Evolutionary conservation across 164 flowering plant genomes (phyloP).

Genomic region (Vitis cinerea): DNA sequence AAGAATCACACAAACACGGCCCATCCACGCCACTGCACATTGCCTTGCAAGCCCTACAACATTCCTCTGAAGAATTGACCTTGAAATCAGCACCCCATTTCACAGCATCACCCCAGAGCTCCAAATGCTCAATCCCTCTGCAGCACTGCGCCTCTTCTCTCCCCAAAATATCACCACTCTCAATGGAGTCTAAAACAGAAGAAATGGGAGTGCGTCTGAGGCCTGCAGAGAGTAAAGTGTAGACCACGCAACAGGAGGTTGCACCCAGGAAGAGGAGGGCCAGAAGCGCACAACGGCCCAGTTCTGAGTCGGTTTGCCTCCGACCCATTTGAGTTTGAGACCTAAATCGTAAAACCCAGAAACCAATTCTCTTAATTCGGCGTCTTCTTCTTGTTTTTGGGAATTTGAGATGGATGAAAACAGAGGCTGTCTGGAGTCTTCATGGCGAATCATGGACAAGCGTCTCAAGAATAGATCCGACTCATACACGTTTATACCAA

Average conservation of each 20-base stretch:
- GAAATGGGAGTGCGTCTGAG: constrained; percentile 20
- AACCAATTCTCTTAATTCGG: not conserved
- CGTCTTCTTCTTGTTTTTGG: too few relatives aligned
- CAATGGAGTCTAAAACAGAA: constrained; percentile 14
- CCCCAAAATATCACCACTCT: constrained; percentile 1
- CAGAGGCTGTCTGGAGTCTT: too few relatives aligned
- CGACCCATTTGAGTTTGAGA: constrained; percentile 51
- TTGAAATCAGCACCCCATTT: constrained; percentile 93
- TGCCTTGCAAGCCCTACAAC: constrained; percentile 82
- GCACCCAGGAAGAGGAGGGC: constrained; percentile 41
- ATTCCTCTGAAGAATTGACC: constrained; percentile 62
- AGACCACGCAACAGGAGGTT: constrained; percentile 50
- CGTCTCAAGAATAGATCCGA: too few relatives aligned
- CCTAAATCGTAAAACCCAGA: constrained; percentile 23
- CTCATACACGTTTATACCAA: too few relatives aligned
- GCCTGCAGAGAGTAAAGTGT: constrained; percentile 37
- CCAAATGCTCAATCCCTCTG: constrained; percentile 71
- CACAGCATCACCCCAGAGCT: constrained; percentile 93
- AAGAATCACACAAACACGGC: constrained; percentile 85
- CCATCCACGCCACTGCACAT: constrained; percentile 84
- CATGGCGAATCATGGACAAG: too few relatives aligned
- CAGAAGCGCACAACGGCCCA: constrained; percentile 34
- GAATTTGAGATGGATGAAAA: too few relatives aligned
- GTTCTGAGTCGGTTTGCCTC: constrained; percentile 40
- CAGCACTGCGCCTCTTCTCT: constrained; percentile 48